Evolutionary conservation across 2,329 filamentous ascomycete species (phyloP), one percentile per base, ranked within the genome.

Genomic region (Xylaria sp.): DNA sequence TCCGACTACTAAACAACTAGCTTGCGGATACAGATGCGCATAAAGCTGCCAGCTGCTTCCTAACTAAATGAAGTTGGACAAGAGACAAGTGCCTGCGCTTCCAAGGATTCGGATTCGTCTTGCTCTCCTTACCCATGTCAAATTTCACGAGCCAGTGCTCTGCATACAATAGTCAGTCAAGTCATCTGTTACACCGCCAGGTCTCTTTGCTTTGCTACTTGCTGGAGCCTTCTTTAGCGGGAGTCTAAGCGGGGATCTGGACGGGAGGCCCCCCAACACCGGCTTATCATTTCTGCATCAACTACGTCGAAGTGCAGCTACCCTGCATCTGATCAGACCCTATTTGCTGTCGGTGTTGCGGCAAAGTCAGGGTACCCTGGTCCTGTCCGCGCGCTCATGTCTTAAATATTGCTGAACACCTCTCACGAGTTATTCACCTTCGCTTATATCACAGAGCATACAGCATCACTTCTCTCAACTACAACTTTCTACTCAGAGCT

Each of bases 221-320:
- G 48, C 51, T 62, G 46, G 56, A 59, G 33, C 44, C 44, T 49
- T 56, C 67, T 51, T 61, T 61, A 9, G 53, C 53, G 53, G 31
- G 11, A 56, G 53, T 23, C 31, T 38, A 38, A 11, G 51, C 42
- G 42, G 31, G 42, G 38, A 46, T 49, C 49, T 48, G 31, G 42
- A 53, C 54, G 42, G 68, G 68, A 67, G 68, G 71, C 66, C 71
- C 59, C 69, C 42, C 38, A 53, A 64, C 63, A 59, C 53, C 62
- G 56, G n/a, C 67, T 60, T 44, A 65, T 33, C 61, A 33, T 59
- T 59, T 58, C 61, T 67, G 65, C 65, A 66, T 54, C 38, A 51
- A 59, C 66, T 72, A 72, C 68, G 70, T 72, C 68, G 68, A 63
- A 17, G 65, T 68, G 70, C 70, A 68, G 68, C 59, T 54, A 51